phyloP scores from a whole-genome alignment of 2,329 filamentous ascomycete genomes.

The Hypoxylon sp. region DNA sequence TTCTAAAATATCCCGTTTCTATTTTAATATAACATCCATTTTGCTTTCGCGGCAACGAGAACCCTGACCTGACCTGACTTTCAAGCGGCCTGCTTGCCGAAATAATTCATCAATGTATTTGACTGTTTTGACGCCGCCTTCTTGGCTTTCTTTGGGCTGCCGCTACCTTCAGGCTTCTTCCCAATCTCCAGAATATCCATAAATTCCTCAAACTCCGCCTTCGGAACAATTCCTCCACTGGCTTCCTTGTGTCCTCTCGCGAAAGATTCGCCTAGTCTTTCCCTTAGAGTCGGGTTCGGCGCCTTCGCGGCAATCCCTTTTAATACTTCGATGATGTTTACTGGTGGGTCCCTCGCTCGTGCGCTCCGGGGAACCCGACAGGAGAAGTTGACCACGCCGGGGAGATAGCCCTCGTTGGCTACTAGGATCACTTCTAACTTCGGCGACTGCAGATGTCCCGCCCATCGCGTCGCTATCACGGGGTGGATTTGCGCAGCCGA shows the following conservation, averaged over 20 bases:
- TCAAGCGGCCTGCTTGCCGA: conserved; percentile 57
- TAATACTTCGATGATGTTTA: conserved; percentile 74
- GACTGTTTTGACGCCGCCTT: conserved; percentile 59
- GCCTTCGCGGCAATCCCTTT: conserved; percentile 64
- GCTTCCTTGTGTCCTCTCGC: conserved; percentile 77
- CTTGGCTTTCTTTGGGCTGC: conserved; percentile 54
- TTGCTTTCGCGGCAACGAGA: background rate
- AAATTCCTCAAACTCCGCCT: conserved; percentile 75
- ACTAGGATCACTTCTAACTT: conserved; percentile 75
- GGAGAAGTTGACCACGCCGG: conserved; percentile 76
- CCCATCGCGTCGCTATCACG: conserved; percentile 77
- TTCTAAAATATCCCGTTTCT: too few species aligned
- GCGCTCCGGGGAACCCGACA: conserved; percentile 73
- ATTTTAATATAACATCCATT: background rate
- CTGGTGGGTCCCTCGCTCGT: conserved; percentile 65
- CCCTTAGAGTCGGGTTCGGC: conserved; percentile 57
- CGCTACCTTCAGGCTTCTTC: conserved; percentile 61
- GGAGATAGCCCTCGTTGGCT: conserved; percentile 76
- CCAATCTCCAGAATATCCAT: conserved; percentile 71
- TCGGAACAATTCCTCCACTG: conserved; percentile 74
- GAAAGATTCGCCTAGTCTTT: conserved; percentile 73
- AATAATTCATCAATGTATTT: conserved; percentile 70
- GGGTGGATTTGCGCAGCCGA: conserved; percentile 75
- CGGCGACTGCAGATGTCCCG: conserved; percentile 70
- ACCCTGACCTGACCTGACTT: background rate